Conservation (phyloP, 1,284 basidiomycete species). For the Waitea zeae region DNA sequence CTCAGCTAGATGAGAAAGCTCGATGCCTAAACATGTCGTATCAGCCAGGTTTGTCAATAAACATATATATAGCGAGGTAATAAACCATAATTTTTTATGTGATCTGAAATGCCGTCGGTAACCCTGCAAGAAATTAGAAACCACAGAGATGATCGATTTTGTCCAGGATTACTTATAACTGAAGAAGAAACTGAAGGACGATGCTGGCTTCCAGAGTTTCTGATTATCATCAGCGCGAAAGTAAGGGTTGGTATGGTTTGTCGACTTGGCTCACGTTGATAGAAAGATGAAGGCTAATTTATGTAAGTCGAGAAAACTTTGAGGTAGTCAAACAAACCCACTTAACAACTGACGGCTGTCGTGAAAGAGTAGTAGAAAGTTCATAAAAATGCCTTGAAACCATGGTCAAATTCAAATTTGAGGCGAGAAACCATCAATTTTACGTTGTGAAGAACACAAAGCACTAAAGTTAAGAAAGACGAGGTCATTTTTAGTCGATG, state of each 20-base stretch:
- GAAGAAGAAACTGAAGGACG: constrained; percentile 58
- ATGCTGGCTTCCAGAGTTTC: constrained; percentile 5
- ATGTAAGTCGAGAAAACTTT: constrained; percentile 2
- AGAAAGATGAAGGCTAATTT: constrained; percentile 60
- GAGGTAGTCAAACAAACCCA: constrained; percentile 18
- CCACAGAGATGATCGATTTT: not conserved
- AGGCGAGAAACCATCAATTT: constrained; percentile 10
- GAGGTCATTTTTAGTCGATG: no score
- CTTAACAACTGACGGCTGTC: constrained; percentile 61
- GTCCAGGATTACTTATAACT: constrained; percentile 60
- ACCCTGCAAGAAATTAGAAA: constrained; percentile 23
- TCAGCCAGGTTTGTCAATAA: not conserved
- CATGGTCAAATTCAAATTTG: not conserved
- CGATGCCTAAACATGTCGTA: constrained; percentile 37
- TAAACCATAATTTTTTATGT: constrained; percentile 48
- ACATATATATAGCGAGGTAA: not conserved
- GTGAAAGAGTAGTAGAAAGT: constrained; percentile 48
- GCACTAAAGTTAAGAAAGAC: constrained; percentile 23
- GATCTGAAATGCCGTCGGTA: constrained; percentile 42
- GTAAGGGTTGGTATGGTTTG: no score
- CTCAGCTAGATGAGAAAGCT: constrained; percentile 71
- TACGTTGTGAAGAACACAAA: constrained; percentile 87
- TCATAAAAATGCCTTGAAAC: constrained; percentile 51
- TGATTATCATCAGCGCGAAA: not conserved
- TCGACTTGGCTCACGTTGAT: constrained; percentile 53